phyloP scores from a whole-genome alignment of 169 alveolate genomes.

The Eimeria zaria region DNA sequence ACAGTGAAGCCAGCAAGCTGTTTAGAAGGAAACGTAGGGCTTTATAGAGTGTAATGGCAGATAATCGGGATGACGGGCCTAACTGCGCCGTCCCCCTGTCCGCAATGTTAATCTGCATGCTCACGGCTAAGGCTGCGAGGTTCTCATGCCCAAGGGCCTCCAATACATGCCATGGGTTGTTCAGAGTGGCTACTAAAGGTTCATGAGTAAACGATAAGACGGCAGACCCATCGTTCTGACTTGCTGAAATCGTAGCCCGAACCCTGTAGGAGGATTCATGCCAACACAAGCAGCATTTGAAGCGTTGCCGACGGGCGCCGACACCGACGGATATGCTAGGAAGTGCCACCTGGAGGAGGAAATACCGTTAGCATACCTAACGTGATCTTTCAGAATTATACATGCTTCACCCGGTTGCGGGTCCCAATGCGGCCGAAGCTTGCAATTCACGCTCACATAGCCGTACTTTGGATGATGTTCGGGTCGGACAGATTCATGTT shows the following conservation, averaged over 20 bases:
- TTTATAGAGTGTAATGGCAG: neutral
- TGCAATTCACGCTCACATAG: slow-evolving; percentile 50
- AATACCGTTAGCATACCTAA: slow-evolving; percentile 25
- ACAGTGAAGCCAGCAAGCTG: neutral
- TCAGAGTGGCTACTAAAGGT: slow-evolving; percentile 73
- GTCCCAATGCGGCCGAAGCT: slow-evolving; percentile 38
- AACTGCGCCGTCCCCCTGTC: neutral
- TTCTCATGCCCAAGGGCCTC: slow-evolving; percentile 51
- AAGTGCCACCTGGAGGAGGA: neutral
- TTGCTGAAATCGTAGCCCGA: slow-evolving; percentile 57
- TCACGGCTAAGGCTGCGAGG: slow-evolving; percentile 53
- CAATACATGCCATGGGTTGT: slow-evolving; percentile 78
- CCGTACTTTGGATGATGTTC: slow-evolving; percentile 79
- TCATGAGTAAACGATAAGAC: slow-evolving; percentile 36
- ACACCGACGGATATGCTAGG: neutral
- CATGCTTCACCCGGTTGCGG: slow-evolving; percentile 71
- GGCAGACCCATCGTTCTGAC: neutral
- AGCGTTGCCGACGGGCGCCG: neutral
- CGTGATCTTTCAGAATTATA: slow-evolving; percentile 75
- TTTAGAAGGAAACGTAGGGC: neutral
- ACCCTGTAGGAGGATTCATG: slow-evolving; percentile 41
- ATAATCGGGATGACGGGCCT: neutral
- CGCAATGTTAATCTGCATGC: neutral
- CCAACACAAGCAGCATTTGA: neutral
- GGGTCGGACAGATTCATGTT: slow-evolving; percentile 79